Evolutionary conservation across 805 yeast genomes (phyloP), one percentile per base, ranked within the genome.

Genomic region (Wickerhamiella alocasiicola): DNA sequence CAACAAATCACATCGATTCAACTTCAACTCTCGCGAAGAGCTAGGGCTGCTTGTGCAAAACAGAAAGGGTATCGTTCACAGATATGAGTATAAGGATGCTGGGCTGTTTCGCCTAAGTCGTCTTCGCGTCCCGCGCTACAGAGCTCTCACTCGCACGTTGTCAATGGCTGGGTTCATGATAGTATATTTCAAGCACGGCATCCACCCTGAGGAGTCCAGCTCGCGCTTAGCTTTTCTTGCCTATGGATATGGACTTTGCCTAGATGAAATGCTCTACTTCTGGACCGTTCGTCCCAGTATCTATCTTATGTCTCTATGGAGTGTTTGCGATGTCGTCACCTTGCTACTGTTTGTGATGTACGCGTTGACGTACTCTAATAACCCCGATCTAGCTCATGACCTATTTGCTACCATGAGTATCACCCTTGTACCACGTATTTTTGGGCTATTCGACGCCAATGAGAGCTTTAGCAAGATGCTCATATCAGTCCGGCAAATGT

Each of bases 221-320:
- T 9, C 41, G 48, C 4, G 21, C 47, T 0, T 42, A 60, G 3
- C 60, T 16, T 71, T 70, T 43, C 66, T 70, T 62, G 15, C 64
- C 4, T 57, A 71, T 54, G 66, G 68, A 3, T 43, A 71, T 18
- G 71, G 70, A 36, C 66, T 67, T 46, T 66, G 68, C 36, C 53
- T 69, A 31, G 77, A 71, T 44, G 68, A 69, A 43, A 36, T 67
- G 12, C 55, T 63, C 37, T 71, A 66, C 42, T 49, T 70, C 28
- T 51, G 55, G 17, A 65, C 63, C 34, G 70, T 71, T 6, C 71
- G 74, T 36, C 62, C 58, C 44, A 59, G 58, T 24, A 65, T 70
- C 15, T 62, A 70, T 45, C 65, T 63, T 36, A 61, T 67, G 49
- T 65, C 72, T 13, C 54, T 72, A n/a, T 72, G 78, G 78, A 70